phyloP scores from a whole-genome alignment of 2,329 filamentous ascomycete genomes.

The Rutstroemia sydowiana region DNA sequence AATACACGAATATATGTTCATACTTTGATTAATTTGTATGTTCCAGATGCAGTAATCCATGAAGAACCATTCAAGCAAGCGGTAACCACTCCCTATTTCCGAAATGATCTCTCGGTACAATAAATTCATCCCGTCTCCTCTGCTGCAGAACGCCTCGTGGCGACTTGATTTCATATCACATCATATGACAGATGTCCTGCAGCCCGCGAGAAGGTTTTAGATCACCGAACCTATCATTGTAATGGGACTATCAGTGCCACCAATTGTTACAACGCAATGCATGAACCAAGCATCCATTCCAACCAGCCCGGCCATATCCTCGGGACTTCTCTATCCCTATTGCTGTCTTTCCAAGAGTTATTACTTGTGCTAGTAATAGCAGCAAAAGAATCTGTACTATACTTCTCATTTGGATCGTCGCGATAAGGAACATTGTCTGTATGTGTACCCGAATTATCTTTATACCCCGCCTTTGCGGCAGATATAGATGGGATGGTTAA shows the following conservation, averaged over 20 bases:
- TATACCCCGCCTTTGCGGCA: constrained; percentile 30
- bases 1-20: no score
- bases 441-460: background rate
- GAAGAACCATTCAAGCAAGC: no score
- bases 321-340: background rate
- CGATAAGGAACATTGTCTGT: constrained; percentile 12
- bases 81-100: no score
- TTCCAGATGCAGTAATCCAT: no score
- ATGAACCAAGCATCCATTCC: constrained; percentile 9
- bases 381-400: background rate
- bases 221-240: background rate
- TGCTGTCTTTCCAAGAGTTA: background rate
- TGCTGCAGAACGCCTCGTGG: no score
- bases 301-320: constrained; percentile 8
- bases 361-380: no score
- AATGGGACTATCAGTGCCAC: background rate
- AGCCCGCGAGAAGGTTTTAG: background rate
- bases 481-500: constrained; percentile 49
- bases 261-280: constrained; percentile 6
- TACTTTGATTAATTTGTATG: no score
- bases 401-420: constrained; percentile 15
- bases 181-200: background rate
- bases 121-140: no score
- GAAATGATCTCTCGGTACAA: no score
- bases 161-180: no score